phyloP scores from a whole-genome alignment of 805 yeast genomes.

The Groenewaldozyma salmanticensis region DNA sequence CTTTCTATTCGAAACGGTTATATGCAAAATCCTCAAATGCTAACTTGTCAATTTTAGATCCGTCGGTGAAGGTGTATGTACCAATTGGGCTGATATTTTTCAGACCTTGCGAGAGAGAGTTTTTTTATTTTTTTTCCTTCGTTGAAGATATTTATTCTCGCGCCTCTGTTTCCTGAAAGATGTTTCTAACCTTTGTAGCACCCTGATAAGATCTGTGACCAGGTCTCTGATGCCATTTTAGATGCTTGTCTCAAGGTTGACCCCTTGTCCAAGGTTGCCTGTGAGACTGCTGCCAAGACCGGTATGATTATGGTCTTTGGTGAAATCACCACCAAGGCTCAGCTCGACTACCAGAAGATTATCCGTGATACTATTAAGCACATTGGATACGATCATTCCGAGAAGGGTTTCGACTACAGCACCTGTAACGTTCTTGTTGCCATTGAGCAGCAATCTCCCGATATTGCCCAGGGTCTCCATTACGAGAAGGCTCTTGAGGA shows the following conservation, averaged over 20 bases:
- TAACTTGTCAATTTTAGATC: constrained; percentile 26
- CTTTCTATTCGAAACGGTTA: background rate
- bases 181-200: constrained; percentile 17
- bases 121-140: background rate
- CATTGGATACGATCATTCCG: constrained; percentile 94
- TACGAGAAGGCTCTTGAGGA: constrained; percentile 91
- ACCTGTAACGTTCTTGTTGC: constrained; percentile 98
- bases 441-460: constrained; percentile 98
- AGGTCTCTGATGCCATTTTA: constrained; percentile 94
- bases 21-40: background rate
- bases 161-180: background rate
- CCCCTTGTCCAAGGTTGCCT: constrained; percentile 97
- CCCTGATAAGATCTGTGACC: constrained; percentile 70
- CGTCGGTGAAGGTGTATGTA: constrained; percentile 49
- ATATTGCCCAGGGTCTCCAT: constrained; percentile 98
- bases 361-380: constrained; percentile 97
- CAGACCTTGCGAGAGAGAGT: background rate
- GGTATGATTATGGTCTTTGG: constrained; percentile 99
- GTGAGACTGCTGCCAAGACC: constrained; percentile 98
- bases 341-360: constrained; percentile 91
- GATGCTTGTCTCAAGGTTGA: constrained; percentile 95
- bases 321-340: constrained; percentile 96
- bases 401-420: constrained; percentile 97
- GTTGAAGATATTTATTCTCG: background rate
- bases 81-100: background rate